Base-by-base conservation (phyloP, 352 stramenopile species). In the Plasmopara muralis region DNA sequence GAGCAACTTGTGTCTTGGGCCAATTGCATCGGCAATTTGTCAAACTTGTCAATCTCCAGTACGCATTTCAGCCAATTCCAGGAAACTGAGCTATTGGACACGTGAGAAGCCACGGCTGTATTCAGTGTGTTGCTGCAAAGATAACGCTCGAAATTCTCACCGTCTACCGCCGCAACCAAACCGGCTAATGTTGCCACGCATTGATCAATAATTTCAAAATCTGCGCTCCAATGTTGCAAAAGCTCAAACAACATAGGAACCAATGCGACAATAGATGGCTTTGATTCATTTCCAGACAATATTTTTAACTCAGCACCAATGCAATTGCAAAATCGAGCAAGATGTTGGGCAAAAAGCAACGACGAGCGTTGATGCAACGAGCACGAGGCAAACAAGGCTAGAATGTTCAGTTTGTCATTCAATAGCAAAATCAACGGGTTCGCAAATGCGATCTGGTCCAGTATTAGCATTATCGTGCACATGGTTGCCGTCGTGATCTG, bases 21-120 rank as follows among this genome's bases (percentile, higher is more conserved):
- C 7, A 55, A 62, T 55, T 61, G 31, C 28, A 14, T 20, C 12
- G 29, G 3, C 9, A 60, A 2, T 4, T 41, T 48, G n/a, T 58
- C 47, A 14, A 57, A 9, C 33, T 54, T 59, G 28, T 33, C 13
- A 14, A 55, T 45, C 7, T 12, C 25, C 30, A 55, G 15, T 9
- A 57, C 14, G 38, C 42, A 51, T 45, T 65, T 65, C 1, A 68
- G 37, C 61, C 61, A 68, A 45, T 55, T 56, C 61, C 50, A 65
- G 5, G 47, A 44, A 29, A 30, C 54, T 47, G 44, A 28, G 20
- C 14, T 47, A n/a, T 46, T 60, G 14, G 43, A 37, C 4, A 33
- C 55, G 25, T 55, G 60, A 42, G 50, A 45, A 6, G 43, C 20
- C 38, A 55, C 34, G 4, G 44, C 39, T 33, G 15, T 12, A 61